Conservation (phyloP, 2,329 filamentous ascomycete species). For the Botrytis pseudocinerea region DNA sequence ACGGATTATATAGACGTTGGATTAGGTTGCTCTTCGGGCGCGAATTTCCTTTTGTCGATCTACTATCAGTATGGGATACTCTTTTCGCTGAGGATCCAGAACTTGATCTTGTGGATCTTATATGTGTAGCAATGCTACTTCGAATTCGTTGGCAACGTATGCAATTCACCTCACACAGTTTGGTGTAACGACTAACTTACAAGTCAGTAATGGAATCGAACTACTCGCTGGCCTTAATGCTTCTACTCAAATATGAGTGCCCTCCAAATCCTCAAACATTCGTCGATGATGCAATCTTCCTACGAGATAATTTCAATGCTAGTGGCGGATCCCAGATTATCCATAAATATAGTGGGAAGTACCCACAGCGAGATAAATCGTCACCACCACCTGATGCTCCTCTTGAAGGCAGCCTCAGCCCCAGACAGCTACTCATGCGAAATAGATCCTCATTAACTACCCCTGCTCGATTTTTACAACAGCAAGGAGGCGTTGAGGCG, state of each 20-base stretch:
- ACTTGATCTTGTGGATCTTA: conserved; percentile 78
- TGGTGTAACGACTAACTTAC: not conserved
- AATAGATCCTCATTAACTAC: conserved; percentile 39
- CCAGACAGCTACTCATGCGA: conserved; percentile 30
- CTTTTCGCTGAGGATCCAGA: conserved; percentile 84
- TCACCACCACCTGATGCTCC: conserved; percentile 37
- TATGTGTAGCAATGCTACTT: conserved; percentile 93
- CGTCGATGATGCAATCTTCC: conserved; percentile 79
- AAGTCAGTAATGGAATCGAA: conserved; percentile 79
- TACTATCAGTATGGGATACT: conserved; percentile 85
- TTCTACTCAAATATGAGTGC: conserved; percentile 74
- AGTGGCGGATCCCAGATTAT: conserved; percentile 67
- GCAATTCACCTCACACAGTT: conserved; percentile 36
- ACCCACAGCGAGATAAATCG: conserved; percentile 44
- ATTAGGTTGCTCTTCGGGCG: conserved; percentile 88
- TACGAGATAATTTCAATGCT: conserved; percentile 63
- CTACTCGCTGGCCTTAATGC: conserved; percentile 79
- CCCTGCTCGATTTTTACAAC: conserved; percentile 46
- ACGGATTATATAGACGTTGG: conserved; percentile 61
- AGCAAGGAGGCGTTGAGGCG: conserved; percentile 62
- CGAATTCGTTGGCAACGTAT: conserved; percentile 86
- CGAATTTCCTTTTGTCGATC: conserved; percentile 86
- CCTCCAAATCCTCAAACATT: conserved; percentile 73
- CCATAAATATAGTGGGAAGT: conserved; percentile 65
- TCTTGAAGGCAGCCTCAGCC: conserved; percentile 34